Evolutionary conservation across 495 filamentous ascomycete genomes (phyloP).

Genomic region (Neurospora sp.): DNA sequence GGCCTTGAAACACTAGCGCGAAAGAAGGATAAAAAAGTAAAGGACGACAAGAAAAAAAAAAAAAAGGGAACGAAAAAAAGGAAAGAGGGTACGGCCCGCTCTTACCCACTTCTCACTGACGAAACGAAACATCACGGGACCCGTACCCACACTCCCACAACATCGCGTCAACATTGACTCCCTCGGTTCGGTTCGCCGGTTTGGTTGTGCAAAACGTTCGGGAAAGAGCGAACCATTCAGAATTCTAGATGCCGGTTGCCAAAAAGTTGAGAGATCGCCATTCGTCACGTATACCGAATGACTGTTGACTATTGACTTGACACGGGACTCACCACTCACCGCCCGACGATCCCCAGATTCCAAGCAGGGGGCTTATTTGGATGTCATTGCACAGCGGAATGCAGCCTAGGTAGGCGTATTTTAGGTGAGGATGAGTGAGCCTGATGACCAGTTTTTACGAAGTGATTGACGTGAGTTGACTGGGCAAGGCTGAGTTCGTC

Average conservation of each 20-base stretch:
- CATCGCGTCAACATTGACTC: neutral
- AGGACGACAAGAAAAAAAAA: no score
- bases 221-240: neutral
- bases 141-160: neutral
- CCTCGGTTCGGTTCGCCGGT: neutral
- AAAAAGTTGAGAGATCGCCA: neutral
- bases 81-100: neutral
- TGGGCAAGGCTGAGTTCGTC: neutral
- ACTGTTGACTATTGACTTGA: neutral
- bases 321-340: neutral
- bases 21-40: neutral
- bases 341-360: neutral
- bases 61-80: neutral
- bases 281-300: neutral
- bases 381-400: neutral
- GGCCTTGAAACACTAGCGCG: neutral
- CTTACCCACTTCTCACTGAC: neutral
- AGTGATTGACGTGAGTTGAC: neutral
- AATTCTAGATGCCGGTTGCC: neutral
- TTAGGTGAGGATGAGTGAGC: neutral
- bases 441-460: neutral
- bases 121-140: neutral
- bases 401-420: neutral
- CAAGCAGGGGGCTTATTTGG: neutral
- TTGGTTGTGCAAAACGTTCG: neutral